Evolutionary conservation across 2,329 filamentous ascomycete genomes (phyloP).

Genomic region (Pleoardoris graminearum): DNA sequence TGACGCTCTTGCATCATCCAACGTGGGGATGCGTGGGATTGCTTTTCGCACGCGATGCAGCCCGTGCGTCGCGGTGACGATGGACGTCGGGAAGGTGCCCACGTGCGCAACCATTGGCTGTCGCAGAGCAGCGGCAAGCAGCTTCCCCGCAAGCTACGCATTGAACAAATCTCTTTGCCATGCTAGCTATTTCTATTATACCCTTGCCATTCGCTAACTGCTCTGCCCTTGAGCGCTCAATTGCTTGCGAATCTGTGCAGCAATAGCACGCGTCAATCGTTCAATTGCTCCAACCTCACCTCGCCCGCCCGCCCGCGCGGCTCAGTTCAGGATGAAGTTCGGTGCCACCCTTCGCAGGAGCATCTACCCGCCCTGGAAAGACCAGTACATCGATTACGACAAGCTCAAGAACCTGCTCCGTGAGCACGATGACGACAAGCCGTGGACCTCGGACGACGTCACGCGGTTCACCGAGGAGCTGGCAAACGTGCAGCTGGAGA

Average conservation of each 20-base stretch:
- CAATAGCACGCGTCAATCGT: neutral
- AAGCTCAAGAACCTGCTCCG: conserved; percentile 89
- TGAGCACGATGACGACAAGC: conserved; percentile 64
- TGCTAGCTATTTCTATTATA: neutral
- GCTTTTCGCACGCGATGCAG: neutral
- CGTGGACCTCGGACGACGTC: conserved; percentile 94
- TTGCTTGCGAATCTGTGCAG: neutral
- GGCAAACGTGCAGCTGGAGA: conserved; percentile 91
- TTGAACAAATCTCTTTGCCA: conserved; percentile 4
- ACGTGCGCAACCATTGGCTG: conserved; percentile 18
- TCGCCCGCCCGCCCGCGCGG: neutral
- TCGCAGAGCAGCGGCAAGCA: conserved; percentile 3
- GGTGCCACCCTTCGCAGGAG: conserved; percentile 82
- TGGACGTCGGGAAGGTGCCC: neutral
- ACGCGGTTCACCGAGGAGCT: conserved; percentile 92
- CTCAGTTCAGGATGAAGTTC: conserved; percentile 75
- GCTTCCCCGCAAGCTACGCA: conserved; percentile 9
- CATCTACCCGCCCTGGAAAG: conserved; percentile 85
- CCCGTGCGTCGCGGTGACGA: conserved; percentile 16
- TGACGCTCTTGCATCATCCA: too few species aligned
- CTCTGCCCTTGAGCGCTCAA: neutral
- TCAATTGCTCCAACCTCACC: neutral
- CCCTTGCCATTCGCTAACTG: neutral
- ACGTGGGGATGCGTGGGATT: too few species aligned
- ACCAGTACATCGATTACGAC: conserved; percentile 91